Evolutionary conservation across 768 basidiomycete genomes (phyloP), one percentile per base, ranked within the genome.

Genomic region (Lepiota subincarnata): DNA sequence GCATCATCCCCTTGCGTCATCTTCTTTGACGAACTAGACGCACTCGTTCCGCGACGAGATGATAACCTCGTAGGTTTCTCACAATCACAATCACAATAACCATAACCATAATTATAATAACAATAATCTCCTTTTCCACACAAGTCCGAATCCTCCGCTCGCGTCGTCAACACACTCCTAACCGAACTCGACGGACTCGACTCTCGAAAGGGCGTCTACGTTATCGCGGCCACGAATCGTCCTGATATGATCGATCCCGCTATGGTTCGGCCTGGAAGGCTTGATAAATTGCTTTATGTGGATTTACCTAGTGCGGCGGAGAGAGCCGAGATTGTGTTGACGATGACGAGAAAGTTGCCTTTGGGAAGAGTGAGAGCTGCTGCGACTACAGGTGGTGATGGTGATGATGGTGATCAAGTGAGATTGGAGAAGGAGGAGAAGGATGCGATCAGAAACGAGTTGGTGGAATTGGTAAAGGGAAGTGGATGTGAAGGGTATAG

Each of bases 211-310:
- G 79, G 81, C 37, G 92, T 97, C 55, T 95, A 93, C 62, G 93
- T 98, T 39, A 92, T 97, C 55, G 94, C 89, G 0, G 95, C 95
- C 6, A 97, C 93, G 26, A 98, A 96, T 68, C 78, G 94, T 11
- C 94, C 94, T 1, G 93, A 98, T 71, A 96, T 96, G 86, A 94
- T 97, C 55, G 94, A 98, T 64, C 95, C 94, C 0, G 94, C 95
- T 6, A 95, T 96, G 93, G 91, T 92, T 49, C 88, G 94, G n/a
- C 95, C 95, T 0, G 94, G 95, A 0, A 82, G 95, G 8, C 79
- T 98, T 10, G 95, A 97, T 72, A 97, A 97, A 67, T 78, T 96
- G 4, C 77, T 97, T 39, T 98, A 94, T 62, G 92, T 97, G 61
- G 94, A 96, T 68, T 76, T 96, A 0, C 95, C 94, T 18, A 71